These are phyloP conservation scores for Cordyceps cicadae DNA, from an alignment of 2,329 filamentous ascomycete species.

Conservation along the genomic window DNA sequence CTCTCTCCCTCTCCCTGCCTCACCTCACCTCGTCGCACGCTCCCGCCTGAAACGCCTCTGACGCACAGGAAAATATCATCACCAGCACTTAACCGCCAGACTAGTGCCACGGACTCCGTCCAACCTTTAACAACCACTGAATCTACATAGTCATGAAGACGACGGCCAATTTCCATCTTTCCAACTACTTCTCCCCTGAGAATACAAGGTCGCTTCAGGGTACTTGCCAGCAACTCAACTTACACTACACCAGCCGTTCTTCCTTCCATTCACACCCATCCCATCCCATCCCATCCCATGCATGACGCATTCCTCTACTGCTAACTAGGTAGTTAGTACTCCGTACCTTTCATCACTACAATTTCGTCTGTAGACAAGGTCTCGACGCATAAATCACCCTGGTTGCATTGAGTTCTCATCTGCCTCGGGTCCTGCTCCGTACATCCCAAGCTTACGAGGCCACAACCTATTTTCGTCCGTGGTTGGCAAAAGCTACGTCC, in stretches of 20 bases:
- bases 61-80: neutral
- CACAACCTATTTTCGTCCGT: neutral
- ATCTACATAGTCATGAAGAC: neutral
- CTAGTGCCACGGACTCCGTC: neutral
- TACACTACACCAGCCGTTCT: neutral
- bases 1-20: neutral
- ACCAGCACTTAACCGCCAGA: neutral
- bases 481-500: neutral
- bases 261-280: neutral
- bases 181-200: neutral
- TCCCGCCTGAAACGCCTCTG: constrained; percentile 6
- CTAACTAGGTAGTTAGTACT: too few species aligned
- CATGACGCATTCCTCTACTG: neutral
- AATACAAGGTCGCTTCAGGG: neutral
- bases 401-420: neutral
- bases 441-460: neutral
- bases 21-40: neutral
- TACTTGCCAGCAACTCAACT: neutral
- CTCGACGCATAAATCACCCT: too few species aligned
- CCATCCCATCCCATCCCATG: too few species aligned
- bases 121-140: neutral
- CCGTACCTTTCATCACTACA: neutral
- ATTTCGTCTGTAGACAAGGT: neutral
- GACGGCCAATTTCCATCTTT: neutral
- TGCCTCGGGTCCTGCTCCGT: neutral